Conservation (phyloP, 1,284 basidiomycete species). For the Pseudozyma flocculosa region DNA sequence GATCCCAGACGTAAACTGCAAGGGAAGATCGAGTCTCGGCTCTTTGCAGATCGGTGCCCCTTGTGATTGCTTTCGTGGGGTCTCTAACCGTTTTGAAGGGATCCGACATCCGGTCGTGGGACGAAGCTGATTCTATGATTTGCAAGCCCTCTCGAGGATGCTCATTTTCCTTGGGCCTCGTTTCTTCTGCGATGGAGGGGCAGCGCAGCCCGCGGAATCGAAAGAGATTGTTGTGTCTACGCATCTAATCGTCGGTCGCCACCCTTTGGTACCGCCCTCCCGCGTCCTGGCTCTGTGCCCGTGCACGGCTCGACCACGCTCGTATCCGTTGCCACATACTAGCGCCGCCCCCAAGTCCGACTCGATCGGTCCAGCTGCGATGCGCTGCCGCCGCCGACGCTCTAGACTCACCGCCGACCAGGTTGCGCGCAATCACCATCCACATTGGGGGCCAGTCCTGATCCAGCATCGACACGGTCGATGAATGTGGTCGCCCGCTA, state of each 20-base stretch:
- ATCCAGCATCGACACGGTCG: background rate
- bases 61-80: conserved; percentile 14
- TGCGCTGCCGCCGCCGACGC: too few species aligned
- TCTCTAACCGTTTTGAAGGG: conserved; percentile 46
- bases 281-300: too few species aligned
- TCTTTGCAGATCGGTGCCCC: conserved; percentile 48
- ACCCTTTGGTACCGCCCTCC: background rate
- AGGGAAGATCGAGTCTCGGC: conserved; percentile 34
- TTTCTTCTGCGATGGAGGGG: too few species aligned
- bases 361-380: background rate
- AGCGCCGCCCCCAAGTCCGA: background rate
- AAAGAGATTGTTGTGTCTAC: too few species aligned
- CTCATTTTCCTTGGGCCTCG: background rate
- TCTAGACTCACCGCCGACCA: background rate
- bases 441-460: conserved; percentile 26
- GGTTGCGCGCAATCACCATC: conserved; percentile 29
- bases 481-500: too few species aligned
- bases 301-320: background rate
- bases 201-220: too few species aligned
- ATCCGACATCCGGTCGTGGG: conserved; percentile 40
- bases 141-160: background rate
- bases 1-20: conserved; percentile 44
- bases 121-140: too few species aligned
- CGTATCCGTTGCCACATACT: background rate
- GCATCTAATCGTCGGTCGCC: background rate